Evolutionary conservation across 2,329 filamentous ascomycete genomes (phyloP), one percentile per base, ranked within the genome.

Genomic region (Chrysosporium keratinophilum): DNA sequence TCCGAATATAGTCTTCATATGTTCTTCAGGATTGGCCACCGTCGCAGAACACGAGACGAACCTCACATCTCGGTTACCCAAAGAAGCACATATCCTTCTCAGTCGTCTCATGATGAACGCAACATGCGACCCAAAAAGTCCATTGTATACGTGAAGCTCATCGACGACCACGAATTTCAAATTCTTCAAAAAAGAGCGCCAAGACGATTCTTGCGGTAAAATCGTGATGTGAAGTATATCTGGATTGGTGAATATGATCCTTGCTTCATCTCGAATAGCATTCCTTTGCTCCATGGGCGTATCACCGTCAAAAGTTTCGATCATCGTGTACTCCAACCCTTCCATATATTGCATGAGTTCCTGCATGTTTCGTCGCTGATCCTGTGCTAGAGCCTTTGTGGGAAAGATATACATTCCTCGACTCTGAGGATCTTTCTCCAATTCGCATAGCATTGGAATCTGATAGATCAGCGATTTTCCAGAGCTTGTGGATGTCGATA

Each of bases 401-500:
- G 93, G 93, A 57, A 98, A 98, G 35, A 98, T 95, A 66, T 96
- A 97, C 83, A 98, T 88, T 1, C 93, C 93, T 61, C 93, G 78
- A 7, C 87, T 87, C 54, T 83, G 76, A 1, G 70, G 73, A 62
- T 97, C 86, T 50, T 81, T 75, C 67, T 98, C 91, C 1, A 98
- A 73, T 48, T 88, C 85, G 64, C 95, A 83, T 10, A 98, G 72
- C 43, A 98, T 88, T 0, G 93, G 93, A 14, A 98, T 78, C 64
- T 98, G 93, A 64, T 97, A 98, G 57, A 98, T 96, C n/a, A 98
- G 74, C 5, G 89, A 96, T 69, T 98, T 98, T 10, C 93, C 93
- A 0, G 93, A 98, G 65, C 88, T 95, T 0, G 93, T 98, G 0
- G 91, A 95, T 0, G 93, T 98, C 1, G 90, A 84, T 1, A 98